Percentiles rank a stretch among this genome's conserved stretches.
phyloP scores from a whole-genome alignment of 2,329 filamentous ascomycete species.

The Fusarium lyarnte region DNA sequence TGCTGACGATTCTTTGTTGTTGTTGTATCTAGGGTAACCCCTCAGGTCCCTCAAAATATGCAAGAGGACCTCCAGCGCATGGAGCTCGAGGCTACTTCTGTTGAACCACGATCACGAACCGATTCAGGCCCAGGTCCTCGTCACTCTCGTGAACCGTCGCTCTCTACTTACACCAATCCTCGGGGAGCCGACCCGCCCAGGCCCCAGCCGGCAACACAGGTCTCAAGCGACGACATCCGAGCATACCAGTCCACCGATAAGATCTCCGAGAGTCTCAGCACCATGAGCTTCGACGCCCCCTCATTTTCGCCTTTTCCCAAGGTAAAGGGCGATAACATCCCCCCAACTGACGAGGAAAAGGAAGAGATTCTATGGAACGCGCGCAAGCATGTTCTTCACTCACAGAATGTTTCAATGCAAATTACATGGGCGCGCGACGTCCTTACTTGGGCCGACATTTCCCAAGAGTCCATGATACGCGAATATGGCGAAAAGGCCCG shows the following conservation, averaged over 20 bases:
- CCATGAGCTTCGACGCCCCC: constrained; percentile 67
- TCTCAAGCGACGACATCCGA: constrained; percentile 50
- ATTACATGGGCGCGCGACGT: constrained; percentile 96
- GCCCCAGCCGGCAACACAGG: constrained; percentile 46
- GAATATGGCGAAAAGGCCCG: constrained; percentile 65
- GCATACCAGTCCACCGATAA: constrained; percentile 52
- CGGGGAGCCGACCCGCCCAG: constrained; percentile 43
- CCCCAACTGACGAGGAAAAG: constrained; percentile 92
- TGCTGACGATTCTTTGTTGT: constrained; percentile 51
- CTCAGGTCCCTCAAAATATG: constrained; percentile 96
- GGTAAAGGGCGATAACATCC: constrained; percentile 86
- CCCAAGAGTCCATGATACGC: constrained; percentile 78
- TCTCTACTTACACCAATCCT: constrained; percentile 52
- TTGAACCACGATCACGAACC: constrained; percentile 48
- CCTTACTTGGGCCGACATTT: constrained; percentile 86
- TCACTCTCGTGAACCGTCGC: constrained; percentile 56
- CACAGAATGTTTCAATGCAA: constrained; percentile 95
- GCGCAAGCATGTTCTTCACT: constrained; percentile 84
- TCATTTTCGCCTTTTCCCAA: constrained; percentile 94
- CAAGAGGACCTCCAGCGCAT: constrained; percentile 92
- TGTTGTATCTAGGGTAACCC: constrained; percentile 76
- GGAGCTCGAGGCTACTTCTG: constrained; percentile 78
- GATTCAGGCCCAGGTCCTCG: constrained; percentile 46
- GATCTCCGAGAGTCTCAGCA: constrained; percentile 50
- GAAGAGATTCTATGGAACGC: constrained; percentile 89